Percentiles rank a stretch among this genome's conserved stretches.
These are phyloP conservation scores for Coelastrella sp. DNA, from an alignment of 139 green algal genomes.

Conservation along the genomic window DNA sequence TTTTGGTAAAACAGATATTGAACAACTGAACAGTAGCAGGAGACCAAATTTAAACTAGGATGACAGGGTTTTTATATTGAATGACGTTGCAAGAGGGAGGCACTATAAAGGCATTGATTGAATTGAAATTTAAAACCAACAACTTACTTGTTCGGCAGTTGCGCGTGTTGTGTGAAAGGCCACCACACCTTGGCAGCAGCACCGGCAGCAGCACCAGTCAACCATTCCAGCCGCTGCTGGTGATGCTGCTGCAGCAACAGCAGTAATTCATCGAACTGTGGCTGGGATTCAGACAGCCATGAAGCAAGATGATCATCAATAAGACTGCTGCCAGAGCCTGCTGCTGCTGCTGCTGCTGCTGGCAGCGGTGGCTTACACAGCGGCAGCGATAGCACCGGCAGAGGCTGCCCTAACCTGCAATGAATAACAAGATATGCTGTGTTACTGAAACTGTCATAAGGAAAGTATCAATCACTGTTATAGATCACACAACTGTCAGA, in stretches of 20 bases:
- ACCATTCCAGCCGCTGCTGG: slow-evolving; percentile 52
- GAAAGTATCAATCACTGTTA: no score
- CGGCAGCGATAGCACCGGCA: background rate
- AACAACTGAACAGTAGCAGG: no score
- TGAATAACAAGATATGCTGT: background rate
- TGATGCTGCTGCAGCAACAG: slow-evolving; percentile 58
- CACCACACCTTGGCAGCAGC: slow-evolving; percentile 86
- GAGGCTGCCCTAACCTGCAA: background rate
- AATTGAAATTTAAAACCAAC: background rate
- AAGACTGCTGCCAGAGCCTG: background rate
- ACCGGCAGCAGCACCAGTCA: slow-evolving; percentile 47
- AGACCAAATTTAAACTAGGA: no score
- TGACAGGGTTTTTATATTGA: no score
- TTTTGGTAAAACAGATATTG: no score
- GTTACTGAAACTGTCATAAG: background rate
- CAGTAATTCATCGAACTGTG: slow-evolving; percentile 69
- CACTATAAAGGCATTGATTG: no score
- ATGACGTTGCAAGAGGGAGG: no score
- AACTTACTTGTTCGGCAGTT: slow-evolving; percentile 43
- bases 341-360: slow-evolving; percentile 17
- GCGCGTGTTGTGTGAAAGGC: slow-evolving; percentile 97
- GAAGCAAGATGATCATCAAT: slow-evolving; percentile 65
- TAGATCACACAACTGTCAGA: no score
- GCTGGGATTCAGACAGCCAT: slow-evolving; percentile 72
- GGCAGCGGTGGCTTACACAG: background rate